Evolutionary conservation across 768 basidiomycete genomes (phyloP).

Genomic region (Kwoniella newhampshirensis): DNA sequence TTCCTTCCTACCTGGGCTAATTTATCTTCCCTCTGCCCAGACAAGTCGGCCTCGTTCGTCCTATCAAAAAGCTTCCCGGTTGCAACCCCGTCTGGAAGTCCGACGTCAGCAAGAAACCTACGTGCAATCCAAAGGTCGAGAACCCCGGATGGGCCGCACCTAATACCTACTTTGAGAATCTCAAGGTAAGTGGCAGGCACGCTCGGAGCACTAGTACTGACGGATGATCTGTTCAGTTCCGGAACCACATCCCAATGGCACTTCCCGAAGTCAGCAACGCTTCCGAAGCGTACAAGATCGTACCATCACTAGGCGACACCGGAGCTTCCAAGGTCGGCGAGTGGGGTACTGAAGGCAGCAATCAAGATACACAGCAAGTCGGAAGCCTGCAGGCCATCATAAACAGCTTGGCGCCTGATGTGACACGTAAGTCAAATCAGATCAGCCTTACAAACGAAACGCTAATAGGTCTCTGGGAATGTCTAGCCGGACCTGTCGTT

Average conservation of each 20-base stretch:
- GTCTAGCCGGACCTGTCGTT: background rate
- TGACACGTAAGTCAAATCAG: background rate
- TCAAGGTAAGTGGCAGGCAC: conserved; percentile 36
- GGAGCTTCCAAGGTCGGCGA: conserved; percentile 16
- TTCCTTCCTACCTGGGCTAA: too few species aligned
- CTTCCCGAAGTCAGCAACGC: conserved; percentile 11
- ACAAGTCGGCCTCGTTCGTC: conserved; percentile 38
- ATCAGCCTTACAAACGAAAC: background rate
- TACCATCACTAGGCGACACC: conserved; percentile 22
- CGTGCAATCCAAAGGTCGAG: conserved; percentile 6
- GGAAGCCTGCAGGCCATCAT: conserved; percentile 17
- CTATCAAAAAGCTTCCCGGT: conserved; percentile 38
- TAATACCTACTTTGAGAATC: conserved; percentile 34
- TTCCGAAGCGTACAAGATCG: background rate
- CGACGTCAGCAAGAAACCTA: conserved; percentile 24
- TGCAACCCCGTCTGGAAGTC: conserved; percentile 44
- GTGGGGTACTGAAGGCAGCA: conserved; percentile 28
- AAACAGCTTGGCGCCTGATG: conserved; percentile 2
- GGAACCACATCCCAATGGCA: conserved; percentile 25
- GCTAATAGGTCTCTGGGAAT: background rate
- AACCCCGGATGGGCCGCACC: conserved; percentile 28
- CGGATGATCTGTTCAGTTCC: conserved; percentile 2
- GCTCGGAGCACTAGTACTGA: too few species aligned
- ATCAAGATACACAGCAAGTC: conserved; percentile 10
- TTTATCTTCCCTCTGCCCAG: conserved; percentile 1